These are phyloP conservation scores for Nicotiana benthamiana DNA, from an alignment of 257 asterid genomes.

Conservation along the genomic window DNA sequence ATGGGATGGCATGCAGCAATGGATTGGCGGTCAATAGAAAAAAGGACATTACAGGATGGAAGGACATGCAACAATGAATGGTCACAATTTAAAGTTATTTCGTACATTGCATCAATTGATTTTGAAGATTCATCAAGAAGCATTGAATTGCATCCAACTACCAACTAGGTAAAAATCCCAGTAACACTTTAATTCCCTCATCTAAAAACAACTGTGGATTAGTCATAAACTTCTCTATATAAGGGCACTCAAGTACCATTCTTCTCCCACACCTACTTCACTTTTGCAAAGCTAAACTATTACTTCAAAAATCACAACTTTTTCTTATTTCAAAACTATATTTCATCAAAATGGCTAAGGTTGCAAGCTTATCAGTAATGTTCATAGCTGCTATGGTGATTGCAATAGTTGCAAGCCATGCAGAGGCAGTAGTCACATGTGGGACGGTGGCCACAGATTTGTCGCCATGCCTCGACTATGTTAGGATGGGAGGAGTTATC, in stretches of 20 bases:
- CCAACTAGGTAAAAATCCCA: not conserved
- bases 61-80: not conserved
- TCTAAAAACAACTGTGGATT: not conserved
- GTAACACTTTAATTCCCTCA: not conserved
- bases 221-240: not conserved
- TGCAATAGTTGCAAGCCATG: constrained; percentile 12
- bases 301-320: not conserved
- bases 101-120: not conserved
- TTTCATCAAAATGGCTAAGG: not conserved
- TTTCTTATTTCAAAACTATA: not conserved
- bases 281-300: not conserved
- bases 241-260: not conserved
- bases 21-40: not conserved
- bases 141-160: not conserved
- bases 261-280: not conserved
- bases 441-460: constrained; percentile 19
- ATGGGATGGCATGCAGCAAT: no score
- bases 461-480: constrained; percentile 37
- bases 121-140: not conserved
- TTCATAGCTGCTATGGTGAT: constrained; percentile 16
- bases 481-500: constrained; percentile 22
- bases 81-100: not conserved
- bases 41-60: not conserved
- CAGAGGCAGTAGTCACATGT: constrained; percentile 37
- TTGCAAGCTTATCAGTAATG: constrained; percentile 8